Base-by-base conservation (phyloP, 495 filamentous ascomycete species). In the Penicillium psychrofluorescens region DNA sequence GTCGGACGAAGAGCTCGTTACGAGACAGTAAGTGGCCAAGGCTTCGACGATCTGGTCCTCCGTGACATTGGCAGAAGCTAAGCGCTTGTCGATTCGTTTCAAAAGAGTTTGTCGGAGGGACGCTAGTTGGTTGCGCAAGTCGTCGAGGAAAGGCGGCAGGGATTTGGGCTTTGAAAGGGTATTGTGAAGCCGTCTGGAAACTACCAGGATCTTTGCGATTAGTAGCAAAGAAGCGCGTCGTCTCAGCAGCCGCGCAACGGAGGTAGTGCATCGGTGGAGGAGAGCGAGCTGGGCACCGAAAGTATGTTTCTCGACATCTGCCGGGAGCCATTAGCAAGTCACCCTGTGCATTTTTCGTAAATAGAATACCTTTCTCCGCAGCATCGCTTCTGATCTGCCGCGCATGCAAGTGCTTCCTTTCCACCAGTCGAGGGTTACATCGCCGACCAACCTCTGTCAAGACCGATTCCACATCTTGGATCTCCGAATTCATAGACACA, bases 401-500 rank as follows among this genome's bases (percentile, higher is more conserved):
- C 48, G 85, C 58, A 49, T 88, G 85, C 29, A 63, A 57, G 29
- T 75, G 73, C 65, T 88, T 88, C 48, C 69, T 77, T 32, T 82
- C 84, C 14, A 96, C 65, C 12, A 82, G 67, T 16, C 79, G 68
- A 13, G 84, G 77, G 41, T 92, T 90, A 63, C 92, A 96, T 40
- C 79, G 75, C 35, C 75, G 73, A 38, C 88, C 90, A 65, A 95
- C 80, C 37, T 78, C 76, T 12, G 75, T 75, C 43, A 97, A 64
- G 15, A 75, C 76, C 0, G 70, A 63, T 59, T 95, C 89, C 14
- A 88, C 84, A 11, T 74, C 57, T 39, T 84, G 75, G 64, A 92
- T 90, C 48, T 88, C 77, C 9, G 55, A 63, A 36, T 90, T 83
- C 90, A 98, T 96, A 38, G 80, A 74, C 27, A 96, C 81, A 54